Evolutionary conservation across 768 basidiomycete species (phyloP).

Genomic region (Lactarius psammicola): DNA sequence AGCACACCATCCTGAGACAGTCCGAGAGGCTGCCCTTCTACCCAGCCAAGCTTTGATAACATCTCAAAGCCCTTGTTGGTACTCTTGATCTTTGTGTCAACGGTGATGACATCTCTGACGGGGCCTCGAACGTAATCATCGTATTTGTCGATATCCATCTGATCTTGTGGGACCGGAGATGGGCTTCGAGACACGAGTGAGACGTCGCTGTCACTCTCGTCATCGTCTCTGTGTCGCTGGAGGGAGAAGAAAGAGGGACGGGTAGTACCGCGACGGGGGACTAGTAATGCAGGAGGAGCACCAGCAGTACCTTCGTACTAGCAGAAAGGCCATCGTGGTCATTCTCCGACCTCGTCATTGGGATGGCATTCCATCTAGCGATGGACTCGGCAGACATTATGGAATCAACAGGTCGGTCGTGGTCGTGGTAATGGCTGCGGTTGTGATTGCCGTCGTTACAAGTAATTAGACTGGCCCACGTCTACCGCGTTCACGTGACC

Average conservation of each 20-base stretch:
- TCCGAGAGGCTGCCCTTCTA: constrained; percentile 75
- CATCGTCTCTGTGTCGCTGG: constrained; percentile 60
- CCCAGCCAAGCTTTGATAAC: constrained; percentile 81
- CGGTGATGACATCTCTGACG: constrained; percentile 66
- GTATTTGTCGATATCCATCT: constrained; percentile 61
- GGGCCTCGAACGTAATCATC: constrained; percentile 58
- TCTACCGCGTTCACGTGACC: constrained; percentile 22
- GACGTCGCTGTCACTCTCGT: constrained; percentile 61
- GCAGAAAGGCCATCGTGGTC: constrained; percentile 6
- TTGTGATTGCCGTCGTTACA: background rate
- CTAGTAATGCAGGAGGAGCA: constrained; percentile 50
- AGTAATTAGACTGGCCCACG: too few relatives aligned
- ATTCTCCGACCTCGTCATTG: constrained; percentile 42
- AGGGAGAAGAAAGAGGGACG: constrained; percentile 43
- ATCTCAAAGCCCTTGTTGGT: constrained; percentile 80
- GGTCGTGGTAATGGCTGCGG: background rate
- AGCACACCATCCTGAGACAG: constrained; percentile 68
- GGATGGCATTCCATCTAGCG: constrained; percentile 72
- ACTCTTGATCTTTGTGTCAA: constrained; percentile 76
- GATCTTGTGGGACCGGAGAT: constrained; percentile 53
- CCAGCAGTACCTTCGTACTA: constrained; percentile 33
- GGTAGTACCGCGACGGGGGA: constrained; percentile 24
- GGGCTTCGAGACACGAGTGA: constrained; percentile 75
- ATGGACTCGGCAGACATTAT: constrained; percentile 63
- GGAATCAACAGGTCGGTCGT: background rate